A percentile compares a stretch with the other conserved stretches of the same genome.
Conservation (phyloP, 192 early-diverging fungal species). For the Phlyctochytrium planicorne region DNA sequence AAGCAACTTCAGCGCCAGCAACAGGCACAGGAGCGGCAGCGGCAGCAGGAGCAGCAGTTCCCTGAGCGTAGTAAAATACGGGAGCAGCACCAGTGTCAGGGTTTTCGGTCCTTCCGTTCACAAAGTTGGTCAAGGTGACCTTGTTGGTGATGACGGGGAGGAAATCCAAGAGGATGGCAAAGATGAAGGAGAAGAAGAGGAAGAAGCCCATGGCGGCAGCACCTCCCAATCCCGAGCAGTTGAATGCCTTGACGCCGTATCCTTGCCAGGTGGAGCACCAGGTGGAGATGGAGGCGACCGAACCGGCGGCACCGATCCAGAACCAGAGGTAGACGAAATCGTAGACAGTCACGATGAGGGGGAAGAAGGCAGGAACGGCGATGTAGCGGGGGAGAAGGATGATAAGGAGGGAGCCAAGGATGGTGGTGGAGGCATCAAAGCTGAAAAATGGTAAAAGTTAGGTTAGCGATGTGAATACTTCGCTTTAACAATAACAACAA, state of each 20-base stretch:
- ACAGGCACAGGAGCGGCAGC: too few species aligned
- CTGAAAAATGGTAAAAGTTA: too few species aligned
- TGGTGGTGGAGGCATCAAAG: not conserved
- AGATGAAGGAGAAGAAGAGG: not conserved
- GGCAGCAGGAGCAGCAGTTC: too few species aligned
- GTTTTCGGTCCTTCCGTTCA: not conserved
- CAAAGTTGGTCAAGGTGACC: not conserved
- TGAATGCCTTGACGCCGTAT: conserved; percentile 1
- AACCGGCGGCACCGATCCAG: conserved; percentile 4
- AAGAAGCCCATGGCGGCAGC: conserved; percentile 12
- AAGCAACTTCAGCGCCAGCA: too few species aligned
- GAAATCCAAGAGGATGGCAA: not conserved
- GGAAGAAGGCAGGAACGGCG: conserved; percentile 11
- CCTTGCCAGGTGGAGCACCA: not conserved
- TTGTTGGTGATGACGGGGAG: not conserved
- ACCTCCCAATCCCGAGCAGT: conserved; percentile 9
- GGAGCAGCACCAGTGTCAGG: too few species aligned
- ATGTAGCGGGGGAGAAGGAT: conserved; percentile 6
- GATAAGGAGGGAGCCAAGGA: not conserved
- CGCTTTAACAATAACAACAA: too few species aligned
- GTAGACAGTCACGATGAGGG: conserved; percentile 20
- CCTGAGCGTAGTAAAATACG: too few species aligned
- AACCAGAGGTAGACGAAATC: not conserved
- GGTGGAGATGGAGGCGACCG: conserved; percentile 1
- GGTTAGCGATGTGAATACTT: too few species aligned